A percentile compares a stretch with the other conserved stretches of the same genome.
These are phyloP conservation scores for Eleusine coracana DNA, from an alignment of 176 grass and related monocot species.

Conservation along the genomic window DNA sequence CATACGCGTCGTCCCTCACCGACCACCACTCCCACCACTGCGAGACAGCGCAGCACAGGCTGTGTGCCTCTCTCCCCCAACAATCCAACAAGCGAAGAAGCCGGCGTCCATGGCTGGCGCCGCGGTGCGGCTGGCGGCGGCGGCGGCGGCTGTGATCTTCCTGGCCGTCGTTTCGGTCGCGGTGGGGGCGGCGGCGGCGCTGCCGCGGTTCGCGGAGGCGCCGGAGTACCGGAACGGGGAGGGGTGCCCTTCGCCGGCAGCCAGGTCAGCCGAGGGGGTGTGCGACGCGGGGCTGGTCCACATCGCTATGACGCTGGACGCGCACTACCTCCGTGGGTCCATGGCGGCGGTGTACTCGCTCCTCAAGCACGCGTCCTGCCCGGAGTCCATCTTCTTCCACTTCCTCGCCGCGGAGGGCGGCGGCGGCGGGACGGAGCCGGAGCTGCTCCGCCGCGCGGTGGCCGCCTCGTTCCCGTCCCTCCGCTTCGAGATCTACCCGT, in stretches of 20 bases:
- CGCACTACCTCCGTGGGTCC: constrained; percentile 93
- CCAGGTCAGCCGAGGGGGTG: neutral
- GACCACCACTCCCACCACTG: constrained; percentile 20
- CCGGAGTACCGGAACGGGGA: constrained; percentile 90
- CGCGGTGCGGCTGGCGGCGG: neutral
- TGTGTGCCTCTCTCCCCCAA: constrained; percentile 23
- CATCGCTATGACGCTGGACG: constrained; percentile 95
- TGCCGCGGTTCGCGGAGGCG: constrained; percentile 72
- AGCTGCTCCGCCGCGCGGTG: constrained; percentile 48
- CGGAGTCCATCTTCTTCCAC: constrained; percentile 80
- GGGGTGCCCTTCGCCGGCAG: constrained; percentile 22
- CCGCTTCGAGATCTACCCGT: constrained; percentile 78
- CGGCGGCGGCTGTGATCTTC: constrained; percentile 16
- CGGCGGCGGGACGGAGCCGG: neutral
- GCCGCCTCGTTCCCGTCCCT: constrained; percentile 81
- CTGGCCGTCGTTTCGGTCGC: neutral
- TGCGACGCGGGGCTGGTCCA: constrained; percentile 75
- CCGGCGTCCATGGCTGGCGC: constrained; percentile 43
- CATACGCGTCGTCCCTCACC: constrained; percentile 26
- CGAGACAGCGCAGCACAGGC: constrained; percentile 39
- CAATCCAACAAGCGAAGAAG: constrained; percentile 33
- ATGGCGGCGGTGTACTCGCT: constrained; percentile 89
- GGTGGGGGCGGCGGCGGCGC: neutral
- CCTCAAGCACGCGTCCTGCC: constrained; percentile 86
- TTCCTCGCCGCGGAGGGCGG: constrained; percentile 47